Evolutionary conservation across 306 rosid species (phyloP), one percentile per base, ranked within the genome.

Genomic region (Glycine latifolia): DNA sequence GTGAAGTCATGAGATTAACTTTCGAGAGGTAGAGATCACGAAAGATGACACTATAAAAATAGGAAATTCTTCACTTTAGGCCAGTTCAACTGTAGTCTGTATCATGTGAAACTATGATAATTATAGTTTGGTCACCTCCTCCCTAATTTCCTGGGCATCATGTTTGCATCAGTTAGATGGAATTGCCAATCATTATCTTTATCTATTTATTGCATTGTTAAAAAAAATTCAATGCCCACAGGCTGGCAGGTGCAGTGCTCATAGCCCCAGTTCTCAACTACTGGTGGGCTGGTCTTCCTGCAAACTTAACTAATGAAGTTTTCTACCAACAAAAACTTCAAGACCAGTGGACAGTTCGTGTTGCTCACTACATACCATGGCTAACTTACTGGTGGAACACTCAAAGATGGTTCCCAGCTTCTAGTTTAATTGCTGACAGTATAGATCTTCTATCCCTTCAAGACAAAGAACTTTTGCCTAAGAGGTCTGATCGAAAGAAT

Each of bases 371-470:
- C 77, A 48, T 73, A 2, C 97, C 99, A 2, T 93, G 95, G 97
- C 94, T 95, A 67, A 91, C 97, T 39, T 87, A 92, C 79, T 91
- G 94, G 94, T 93, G 99, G 99, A 90, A 91, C 82, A 91, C 97
- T 50, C 94, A 93, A 81, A 91, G 50, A 83, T 93, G 92, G 95
- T 91, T 95, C 82, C 97, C 97, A 0, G 2, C 67, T 31, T 10
- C 5, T 52, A 84, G 73, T 62, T n/a, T 52, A 4, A 31, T 84
- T 68, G 53, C 67, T 73, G 9, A n/a, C 37, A 39, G 62, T 81
- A 8, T 10, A 46, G 84, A 73, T 73, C 1, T 81, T 56, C 53
- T 84, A 81, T 87, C 89, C 33, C 55, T 3, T 58, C 86, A 81
- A 68, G 89, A 87, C 81, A 84, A 46, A 54, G 58, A 77, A 75